phyloP scores from a whole-genome alignment of 2,329 filamentous ascomycete genomes.

The Xenoacremonium recifei region DNA sequence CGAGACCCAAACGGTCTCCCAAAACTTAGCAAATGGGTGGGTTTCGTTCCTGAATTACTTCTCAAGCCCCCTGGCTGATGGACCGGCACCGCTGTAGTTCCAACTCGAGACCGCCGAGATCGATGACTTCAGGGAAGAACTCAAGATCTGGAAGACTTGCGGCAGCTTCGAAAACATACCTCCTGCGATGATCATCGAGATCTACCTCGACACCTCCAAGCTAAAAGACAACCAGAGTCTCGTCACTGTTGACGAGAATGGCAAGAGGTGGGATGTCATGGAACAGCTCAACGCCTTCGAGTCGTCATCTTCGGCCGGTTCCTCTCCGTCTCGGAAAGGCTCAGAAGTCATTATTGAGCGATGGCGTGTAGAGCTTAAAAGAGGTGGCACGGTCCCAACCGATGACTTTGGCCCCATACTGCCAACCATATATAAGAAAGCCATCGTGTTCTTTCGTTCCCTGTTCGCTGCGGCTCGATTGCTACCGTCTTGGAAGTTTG shows the following conservation, averaged over 20 bases:
- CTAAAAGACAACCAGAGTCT: constrained; percentile 83
- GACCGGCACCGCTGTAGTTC: constrained; percentile 59
- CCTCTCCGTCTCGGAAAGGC: constrained; percentile 45
- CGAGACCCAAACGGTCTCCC: constrained; percentile 40
- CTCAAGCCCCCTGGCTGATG: constrained; percentile 7
- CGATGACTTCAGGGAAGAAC: constrained; percentile 78
- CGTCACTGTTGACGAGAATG: constrained; percentile 82
- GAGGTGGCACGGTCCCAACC: constrained; percentile 43
- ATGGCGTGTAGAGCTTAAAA: constrained; percentile 81
- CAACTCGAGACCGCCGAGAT: constrained; percentile 94
- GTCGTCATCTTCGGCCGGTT: constrained; percentile 51
- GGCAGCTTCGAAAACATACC: constrained; percentile 76
- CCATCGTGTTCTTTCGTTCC: constrained; percentile 89
- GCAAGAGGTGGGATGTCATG: constrained; percentile 88
- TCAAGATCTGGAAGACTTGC: constrained; percentile 77
- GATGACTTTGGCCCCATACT: constrained; percentile 63
- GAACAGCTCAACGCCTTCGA: constrained; percentile 75
- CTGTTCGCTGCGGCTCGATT: constrained; percentile 81
- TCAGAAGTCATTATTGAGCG: constrained; percentile 84
- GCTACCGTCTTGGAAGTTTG: constrained; percentile 83
- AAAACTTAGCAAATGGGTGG: constrained; percentile 84
- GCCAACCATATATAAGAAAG: constrained; percentile 94
- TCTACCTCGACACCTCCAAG: constrained; percentile 77
- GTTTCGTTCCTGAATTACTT: constrained; percentile 28
- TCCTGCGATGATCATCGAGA: constrained; percentile 83